These are phyloP conservation scores for Mortierella antarctica DNA, from an alignment of 192 early-diverging fungal genomes.

Conservation along the genomic window DNA sequence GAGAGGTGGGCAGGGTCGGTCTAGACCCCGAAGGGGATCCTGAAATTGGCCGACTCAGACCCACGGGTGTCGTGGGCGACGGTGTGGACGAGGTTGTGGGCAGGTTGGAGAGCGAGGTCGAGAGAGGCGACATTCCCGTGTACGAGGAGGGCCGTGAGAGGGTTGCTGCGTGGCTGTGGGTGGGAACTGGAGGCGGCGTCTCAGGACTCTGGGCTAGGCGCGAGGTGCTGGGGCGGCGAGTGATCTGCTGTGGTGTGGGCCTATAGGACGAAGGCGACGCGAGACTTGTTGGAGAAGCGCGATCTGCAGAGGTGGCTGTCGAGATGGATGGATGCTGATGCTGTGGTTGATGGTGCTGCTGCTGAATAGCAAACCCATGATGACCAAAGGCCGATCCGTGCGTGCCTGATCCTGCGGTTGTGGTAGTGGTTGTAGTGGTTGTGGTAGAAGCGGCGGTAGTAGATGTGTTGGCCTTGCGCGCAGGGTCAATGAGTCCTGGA, in stretches of 20 bases:
- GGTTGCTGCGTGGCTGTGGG: conserved; percentile 3
- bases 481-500: conserved; percentile 43
- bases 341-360: conserved; percentile 9
- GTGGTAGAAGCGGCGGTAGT: background rate
- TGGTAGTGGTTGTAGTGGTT: conserved; percentile 1
- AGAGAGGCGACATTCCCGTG: conserved; percentile 27
- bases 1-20: conserved; percentile 16
- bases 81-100: conserved; percentile 23
- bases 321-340: conserved; percentile 9
- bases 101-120: conserved; percentile 33
- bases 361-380: conserved; percentile 7
- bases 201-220: conserved; percentile 19
- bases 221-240: conserved; percentile 26
- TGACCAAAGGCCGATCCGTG: background rate
- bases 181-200: background rate
- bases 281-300: conserved; percentile 26
- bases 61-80: conserved; percentile 22
- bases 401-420: conserved; percentile 11
- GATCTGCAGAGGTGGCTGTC: conserved; percentile 17
- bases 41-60: conserved; percentile 12
- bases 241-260: conserved; percentile 24
- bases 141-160: conserved; percentile 27
- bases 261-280: conserved; percentile 21
- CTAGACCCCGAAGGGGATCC: conserved; percentile 38
- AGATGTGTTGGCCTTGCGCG: background rate